phyloP scores from a whole-genome alignment of 2,329 filamentous ascomycete species.

The Claviceps africana region DNA sequence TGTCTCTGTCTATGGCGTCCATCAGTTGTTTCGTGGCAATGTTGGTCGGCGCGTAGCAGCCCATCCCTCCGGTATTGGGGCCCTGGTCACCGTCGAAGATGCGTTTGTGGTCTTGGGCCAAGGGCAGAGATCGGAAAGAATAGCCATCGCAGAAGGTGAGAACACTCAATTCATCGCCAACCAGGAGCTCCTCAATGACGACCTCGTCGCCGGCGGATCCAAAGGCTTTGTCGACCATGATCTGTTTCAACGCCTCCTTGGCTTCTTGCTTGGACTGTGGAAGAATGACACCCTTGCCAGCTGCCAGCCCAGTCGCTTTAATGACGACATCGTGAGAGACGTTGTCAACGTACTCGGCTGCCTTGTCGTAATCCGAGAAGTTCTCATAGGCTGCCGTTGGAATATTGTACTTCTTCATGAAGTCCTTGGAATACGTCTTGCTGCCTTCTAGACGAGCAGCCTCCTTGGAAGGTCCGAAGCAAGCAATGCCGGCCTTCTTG shows the following conservation, averaged over 20 bases:
- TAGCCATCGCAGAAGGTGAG: conserved; percentile 85
- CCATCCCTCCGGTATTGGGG: conserved; percentile 95
- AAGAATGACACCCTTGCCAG: conserved; percentile 90
- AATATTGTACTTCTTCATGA: conserved; percentile 83
- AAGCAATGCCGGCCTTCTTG: conserved; percentile 54
- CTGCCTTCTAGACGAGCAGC: conserved; percentile 88
- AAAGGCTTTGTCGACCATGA: conserved; percentile 83
- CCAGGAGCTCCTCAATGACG: conserved; percentile 86
- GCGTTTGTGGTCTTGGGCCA: conserved; percentile 93
- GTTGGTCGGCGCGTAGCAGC: conserved; percentile 85
- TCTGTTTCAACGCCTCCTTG: conserved; percentile 64
- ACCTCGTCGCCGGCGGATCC: conserved; percentile 78
- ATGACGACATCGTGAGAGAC: conserved; percentile 69
- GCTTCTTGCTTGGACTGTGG: conserved; percentile 73
- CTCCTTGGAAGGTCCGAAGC: conserved; percentile 73
- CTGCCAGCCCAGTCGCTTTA: conserved; percentile 84
- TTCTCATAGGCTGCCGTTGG: conserved; percentile 86
- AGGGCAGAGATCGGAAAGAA: conserved; percentile 67
- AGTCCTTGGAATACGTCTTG: conserved; percentile 96
- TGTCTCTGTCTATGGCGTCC: conserved; percentile 61
- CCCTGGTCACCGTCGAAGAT: conserved; percentile 82
- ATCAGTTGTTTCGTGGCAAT: conserved; percentile 64
- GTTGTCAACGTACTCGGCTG: conserved; percentile 58
- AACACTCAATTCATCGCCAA: conserved; percentile 84
- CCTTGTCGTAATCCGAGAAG: conserved; percentile 64